These are phyloP conservation scores for Pontederia crassipes DNA, from an alignment of 176 grass and related monocot species.

Conservation along the genomic window DNA sequence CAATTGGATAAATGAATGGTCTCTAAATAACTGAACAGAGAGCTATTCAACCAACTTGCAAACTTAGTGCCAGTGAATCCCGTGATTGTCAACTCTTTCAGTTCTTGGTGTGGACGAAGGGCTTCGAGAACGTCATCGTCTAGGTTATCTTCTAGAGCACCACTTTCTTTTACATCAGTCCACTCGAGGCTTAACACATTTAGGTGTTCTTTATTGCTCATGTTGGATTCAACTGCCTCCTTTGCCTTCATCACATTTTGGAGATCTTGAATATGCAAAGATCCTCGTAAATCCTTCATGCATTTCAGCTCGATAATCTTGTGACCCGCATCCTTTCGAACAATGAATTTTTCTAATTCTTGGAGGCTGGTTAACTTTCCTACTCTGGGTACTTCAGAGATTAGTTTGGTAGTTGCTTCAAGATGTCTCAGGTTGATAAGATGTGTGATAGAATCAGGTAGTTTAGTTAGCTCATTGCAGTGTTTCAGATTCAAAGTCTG, in stretches of 20 bases:
- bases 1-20: slow-evolving; percentile 60
- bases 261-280: slow-evolving; percentile 40
- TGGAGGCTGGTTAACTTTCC: slow-evolving; percentile 50
- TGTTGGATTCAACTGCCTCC: slow-evolving; percentile 39
- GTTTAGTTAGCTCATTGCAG: slow-evolving; percentile 28
- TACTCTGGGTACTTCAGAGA: slow-evolving; percentile 31
- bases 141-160: slow-evolving; percentile 10
- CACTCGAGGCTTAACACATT: slow-evolving; percentile 43
- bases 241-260: slow-evolving; percentile 33
- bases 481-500: slow-evolving; percentile 46
- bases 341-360: slow-evolving; percentile 49
- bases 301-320: slow-evolving; percentile 47
- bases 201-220: slow-evolving; percentile 38
- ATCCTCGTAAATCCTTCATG: slow-evolving; percentile 39
- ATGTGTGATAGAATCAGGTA: slow-evolving; percentile 45
- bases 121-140: slow-evolving; percentile 35
- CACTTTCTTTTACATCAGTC: slow-evolving; percentile 26
- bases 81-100: slow-evolving; percentile 45
- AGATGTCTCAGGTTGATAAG: slow-evolving; percentile 51
- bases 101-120: slow-evolving; percentile 40
- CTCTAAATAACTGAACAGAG: slow-evolving; percentile 30
- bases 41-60: slow-evolving; percentile 51
- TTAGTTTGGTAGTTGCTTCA: slow-evolving; percentile 38
- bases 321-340: slow-evolving; percentile 40
- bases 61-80: slow-evolving; percentile 39